Evolutionary conservation across 257 asterid genomes (phyloP).

Genomic region (Solanum infundibuliforme): DNA sequence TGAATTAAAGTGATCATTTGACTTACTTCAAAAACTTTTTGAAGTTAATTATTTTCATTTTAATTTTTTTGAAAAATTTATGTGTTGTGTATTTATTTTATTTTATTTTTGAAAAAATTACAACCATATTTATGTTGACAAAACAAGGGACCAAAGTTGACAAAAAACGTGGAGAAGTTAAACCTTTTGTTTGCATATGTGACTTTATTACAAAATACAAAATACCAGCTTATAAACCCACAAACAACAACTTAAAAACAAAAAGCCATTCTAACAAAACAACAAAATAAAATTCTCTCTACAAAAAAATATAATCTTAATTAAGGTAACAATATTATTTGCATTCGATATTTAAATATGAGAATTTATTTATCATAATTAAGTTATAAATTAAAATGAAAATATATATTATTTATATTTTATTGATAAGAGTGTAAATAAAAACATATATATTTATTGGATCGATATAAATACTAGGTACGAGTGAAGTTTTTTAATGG

Average conservation of each 20-base stretch:
- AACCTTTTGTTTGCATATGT: neutral
- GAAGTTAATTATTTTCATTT: neutral
- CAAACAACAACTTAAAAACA: neutral
- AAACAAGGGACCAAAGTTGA: neutral
- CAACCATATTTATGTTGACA: neutral
- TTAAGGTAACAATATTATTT: neutral
- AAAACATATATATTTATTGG: too few relatives aligned
- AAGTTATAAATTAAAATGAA: neutral
- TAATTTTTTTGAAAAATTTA: neutral
- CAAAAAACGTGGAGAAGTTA: neutral
- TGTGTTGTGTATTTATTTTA: neutral
- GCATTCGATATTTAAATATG: neutral
- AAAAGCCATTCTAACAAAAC: neutral
- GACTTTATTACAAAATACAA: neutral
- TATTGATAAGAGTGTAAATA: neutral
- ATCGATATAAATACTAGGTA: too few relatives aligned
- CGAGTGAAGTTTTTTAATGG: too few relatives aligned
- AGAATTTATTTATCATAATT: neutral
- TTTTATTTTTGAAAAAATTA: neutral
- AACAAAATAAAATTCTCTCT: constrained; percentile 8
- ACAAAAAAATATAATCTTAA: constrained; percentile 11
- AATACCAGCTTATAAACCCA: neutral
- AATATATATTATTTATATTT: neutral
- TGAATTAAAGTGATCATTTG: neutral
- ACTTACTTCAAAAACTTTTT: neutral